Conservation (phyloP, 345 rosid genomes). For the Acer saccharum region DNA sequence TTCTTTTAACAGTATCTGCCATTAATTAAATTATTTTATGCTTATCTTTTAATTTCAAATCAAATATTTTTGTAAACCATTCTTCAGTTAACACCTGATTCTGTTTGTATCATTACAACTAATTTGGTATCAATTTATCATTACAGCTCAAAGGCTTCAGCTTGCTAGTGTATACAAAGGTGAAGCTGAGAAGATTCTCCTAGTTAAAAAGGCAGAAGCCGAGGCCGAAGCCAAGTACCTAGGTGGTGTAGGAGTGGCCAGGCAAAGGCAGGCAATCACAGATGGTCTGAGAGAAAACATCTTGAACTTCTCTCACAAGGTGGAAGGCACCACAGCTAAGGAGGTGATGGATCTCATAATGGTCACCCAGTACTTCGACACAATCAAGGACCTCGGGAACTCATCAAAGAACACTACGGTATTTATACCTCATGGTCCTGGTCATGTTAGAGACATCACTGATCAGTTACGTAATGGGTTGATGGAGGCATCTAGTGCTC, state of each 20-base stretch:
- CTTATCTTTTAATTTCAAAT: not conserved
- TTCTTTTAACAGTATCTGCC: not conserved
- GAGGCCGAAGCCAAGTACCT: conserved; percentile 96
- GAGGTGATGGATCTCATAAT: conserved; percentile 98
- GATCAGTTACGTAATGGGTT: conserved; percentile 89
- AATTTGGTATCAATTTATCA: conserved; percentile 13
- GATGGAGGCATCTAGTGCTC: conserved; percentile 80
- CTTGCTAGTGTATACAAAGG: conserved; percentile 99
- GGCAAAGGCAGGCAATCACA: conserved; percentile 96
- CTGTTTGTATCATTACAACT: not conserved
- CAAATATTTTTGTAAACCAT: not conserved
- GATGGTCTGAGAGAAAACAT: conserved; percentile 98
- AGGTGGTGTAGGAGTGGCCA: conserved; percentile 96
- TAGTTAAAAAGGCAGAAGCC: conserved; percentile 89
- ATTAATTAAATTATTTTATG: not conserved
- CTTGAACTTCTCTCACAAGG: conserved; percentile 86
- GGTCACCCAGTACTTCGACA: conserved; percentile 97
- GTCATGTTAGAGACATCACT: conserved; percentile 83
- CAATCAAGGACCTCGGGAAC: conserved; percentile 89
- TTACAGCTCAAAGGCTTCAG: conserved; percentile 95
- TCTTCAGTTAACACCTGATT: not conserved
- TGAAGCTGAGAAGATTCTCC: conserved; percentile 93
- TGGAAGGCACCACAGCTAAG: conserved; percentile 85
- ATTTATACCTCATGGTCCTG: conserved; percentile 97
- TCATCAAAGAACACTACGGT: conserved; percentile 93